Conservation (phyloP, 768 basidiomycete genomes). For the Boletus sp. region DNA sequence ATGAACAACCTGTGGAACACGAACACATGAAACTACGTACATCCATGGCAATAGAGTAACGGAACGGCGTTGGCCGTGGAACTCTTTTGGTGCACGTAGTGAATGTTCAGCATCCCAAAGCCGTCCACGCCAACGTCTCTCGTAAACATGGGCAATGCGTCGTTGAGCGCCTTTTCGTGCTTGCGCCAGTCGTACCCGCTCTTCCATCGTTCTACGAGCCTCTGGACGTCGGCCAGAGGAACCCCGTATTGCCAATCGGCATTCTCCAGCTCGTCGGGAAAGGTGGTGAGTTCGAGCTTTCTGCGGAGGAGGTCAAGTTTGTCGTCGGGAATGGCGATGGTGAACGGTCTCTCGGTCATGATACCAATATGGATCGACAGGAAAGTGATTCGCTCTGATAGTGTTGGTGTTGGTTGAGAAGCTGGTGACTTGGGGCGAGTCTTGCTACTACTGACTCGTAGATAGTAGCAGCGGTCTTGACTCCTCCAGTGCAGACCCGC, state of each 20-base stretch:
- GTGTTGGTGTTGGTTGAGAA: too few relatives aligned
- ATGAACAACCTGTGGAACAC: neutral
- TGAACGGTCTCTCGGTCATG: slow-evolving; percentile 44
- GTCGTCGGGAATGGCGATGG: slow-evolving; percentile 43
- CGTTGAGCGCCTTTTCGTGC: slow-evolving; percentile 50
- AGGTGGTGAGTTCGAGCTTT: slow-evolving; percentile 46
- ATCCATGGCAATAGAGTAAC: slow-evolving; percentile 62
- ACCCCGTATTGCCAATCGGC: slow-evolving; percentile 51
- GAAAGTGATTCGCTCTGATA: too few relatives aligned
- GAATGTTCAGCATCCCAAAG: slow-evolving; percentile 49
- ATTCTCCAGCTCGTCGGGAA: slow-evolving; percentile 58
- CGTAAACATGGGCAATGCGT: slow-evolving; percentile 51
- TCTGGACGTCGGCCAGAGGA: slow-evolving; percentile 47
- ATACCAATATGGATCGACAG: too few relatives aligned
- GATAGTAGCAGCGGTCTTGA: too few relatives aligned
- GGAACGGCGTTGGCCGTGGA: slow-evolving; percentile 45
- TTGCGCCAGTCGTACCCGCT: slow-evolving; percentile 55
- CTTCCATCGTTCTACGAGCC: slow-evolving; percentile 50
- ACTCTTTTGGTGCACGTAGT: slow-evolving; percentile 59
- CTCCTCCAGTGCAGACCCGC: too few relatives aligned
- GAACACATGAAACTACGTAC: slow-evolving; percentile 27
- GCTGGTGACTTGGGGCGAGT: too few relatives aligned
- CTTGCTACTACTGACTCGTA: too few relatives aligned
- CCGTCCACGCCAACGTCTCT: slow-evolving; percentile 47
- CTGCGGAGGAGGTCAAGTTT: slow-evolving; percentile 38